Evolutionary conservation across 2,329 filamentous ascomycete species (phyloP).

Genomic region (Colletotrichum sp.): DNA sequence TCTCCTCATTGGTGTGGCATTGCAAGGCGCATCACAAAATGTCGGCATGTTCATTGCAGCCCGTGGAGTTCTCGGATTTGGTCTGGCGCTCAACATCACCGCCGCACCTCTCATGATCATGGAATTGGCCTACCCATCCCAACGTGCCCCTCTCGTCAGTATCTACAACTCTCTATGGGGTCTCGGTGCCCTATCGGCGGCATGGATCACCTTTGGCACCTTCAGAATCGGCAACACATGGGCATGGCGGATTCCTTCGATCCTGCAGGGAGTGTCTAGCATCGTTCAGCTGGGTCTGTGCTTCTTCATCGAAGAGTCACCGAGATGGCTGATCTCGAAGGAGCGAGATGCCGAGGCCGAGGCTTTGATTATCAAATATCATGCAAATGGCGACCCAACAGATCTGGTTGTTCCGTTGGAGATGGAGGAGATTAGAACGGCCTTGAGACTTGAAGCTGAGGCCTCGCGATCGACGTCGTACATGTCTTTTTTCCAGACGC

Average conservation of each 20-base stretch:
- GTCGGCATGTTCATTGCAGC: constrained; percentile 47
- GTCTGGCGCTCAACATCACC: constrained; percentile 33
- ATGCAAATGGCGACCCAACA: constrained; percentile 53
- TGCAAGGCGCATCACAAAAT: constrained; percentile 48
- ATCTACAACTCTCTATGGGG: constrained; percentile 17
- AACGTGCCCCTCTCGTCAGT: constrained; percentile 7
- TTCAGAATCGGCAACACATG: constrained; percentile 12
- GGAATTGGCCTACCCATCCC: constrained; percentile 14
- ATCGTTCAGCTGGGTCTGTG: constrained; percentile 13
- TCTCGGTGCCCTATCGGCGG: constrained; percentile 21
- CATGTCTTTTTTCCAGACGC: constrained; percentile 23
- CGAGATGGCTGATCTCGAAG: constrained; percentile 34
- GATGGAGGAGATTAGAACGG: constrained; percentile 19
- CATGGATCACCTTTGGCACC: constrained; percentile 23
- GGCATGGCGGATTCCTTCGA: constrained; percentile 14
- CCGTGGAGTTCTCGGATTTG: constrained; percentile 46
- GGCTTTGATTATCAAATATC: constrained; percentile 41
- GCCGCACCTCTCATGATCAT: constrained; percentile 15
- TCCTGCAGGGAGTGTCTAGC: constrained; percentile 8
- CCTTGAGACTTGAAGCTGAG: constrained; percentile 18
- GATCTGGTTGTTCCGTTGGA: constrained; percentile 52
- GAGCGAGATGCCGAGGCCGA: constrained; percentile 36
- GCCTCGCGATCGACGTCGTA: constrained; percentile 20
- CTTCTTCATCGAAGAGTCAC: constrained; percentile 32
- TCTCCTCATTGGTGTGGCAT: constrained; percentile 41